Evolutionary conservation across 176 grass and related monocot species (phyloP), one percentile per base, ranked within the genome.

Genomic region (Oryza nivara): DNA sequence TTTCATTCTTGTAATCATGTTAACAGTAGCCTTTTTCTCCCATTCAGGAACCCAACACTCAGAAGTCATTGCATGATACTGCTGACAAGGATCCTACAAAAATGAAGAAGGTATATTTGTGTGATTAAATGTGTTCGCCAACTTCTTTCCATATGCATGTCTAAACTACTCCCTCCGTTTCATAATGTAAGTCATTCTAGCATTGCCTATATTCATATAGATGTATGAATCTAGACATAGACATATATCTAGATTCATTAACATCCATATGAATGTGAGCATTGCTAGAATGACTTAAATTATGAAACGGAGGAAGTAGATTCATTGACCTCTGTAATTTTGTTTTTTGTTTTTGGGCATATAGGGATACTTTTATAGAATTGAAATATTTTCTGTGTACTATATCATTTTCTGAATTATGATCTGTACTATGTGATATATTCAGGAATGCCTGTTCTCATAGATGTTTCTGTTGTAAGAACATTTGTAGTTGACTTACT

Each of bases 21-120:
- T 87, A 52, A 79, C n/a, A 61, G 20, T 86, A 16, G 48, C 54
- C 54, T 77, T 89, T 72, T 68, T 46, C 68, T 68, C 11, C 44
- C 22, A 43, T 92, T 26, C 80, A 98, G 93, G 89, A 92, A 46
- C 74, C 91, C 45, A 90, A 92, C 68, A 79, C 80, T 74, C 91
- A 89, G 72, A 96, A 91, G 67, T 76, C 79, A 15, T 76, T 80
- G 83, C 91, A 76, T 85, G 87, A 14, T 74, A 92, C 77, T 88
- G 72, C 67, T 71, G 86, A 84, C 12, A 86, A 86, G 80, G 88
- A 90, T 88, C 44, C 51, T 65, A 75, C 71, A 49, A 92, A 88
- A 87, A 74, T 82, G 48, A 88, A 72, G 70, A 90, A 98, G 96
- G 96, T 98, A 86, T 15, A 34, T 25, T 70, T 73, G 9, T 43